Conservation (phyloP, 2,329 filamentous ascomycete species). For the Metarhizium brunneum region DNA sequence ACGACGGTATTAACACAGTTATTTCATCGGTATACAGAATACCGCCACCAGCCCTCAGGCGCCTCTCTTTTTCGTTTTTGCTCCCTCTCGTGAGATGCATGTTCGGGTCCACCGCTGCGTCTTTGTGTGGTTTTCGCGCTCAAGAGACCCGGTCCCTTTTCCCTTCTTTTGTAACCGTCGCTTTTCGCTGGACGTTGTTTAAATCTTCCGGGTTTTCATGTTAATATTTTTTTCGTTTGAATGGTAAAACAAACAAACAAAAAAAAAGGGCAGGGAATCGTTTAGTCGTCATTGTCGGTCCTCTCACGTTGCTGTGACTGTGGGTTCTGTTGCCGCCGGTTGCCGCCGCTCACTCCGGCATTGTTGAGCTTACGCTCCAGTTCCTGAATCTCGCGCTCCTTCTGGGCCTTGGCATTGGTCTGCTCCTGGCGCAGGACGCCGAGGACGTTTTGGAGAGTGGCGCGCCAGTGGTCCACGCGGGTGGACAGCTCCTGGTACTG, state of each 20-base stretch:
- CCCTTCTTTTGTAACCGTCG: background rate
- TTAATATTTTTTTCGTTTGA: background rate
- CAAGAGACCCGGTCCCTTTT: background rate
- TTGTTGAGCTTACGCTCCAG: slow-evolving; percentile 56
- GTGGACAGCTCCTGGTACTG: slow-evolving; percentile 95
- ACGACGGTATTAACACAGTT: background rate
- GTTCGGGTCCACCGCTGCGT: background rate
- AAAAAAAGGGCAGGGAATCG: background rate
- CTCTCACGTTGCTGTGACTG: slow-evolving; percentile 32
- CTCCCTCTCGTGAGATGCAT: background rate
- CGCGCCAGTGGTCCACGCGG: slow-evolving; percentile 83
- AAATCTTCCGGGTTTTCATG: background rate
- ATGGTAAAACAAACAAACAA: background rate
- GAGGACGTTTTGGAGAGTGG: slow-evolving; percentile 70
- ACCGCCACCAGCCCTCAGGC: background rate
- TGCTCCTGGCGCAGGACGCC: slow-evolving; percentile 72
- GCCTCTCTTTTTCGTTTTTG: slow-evolving; percentile 10
- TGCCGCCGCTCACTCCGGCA: slow-evolving; percentile 24
- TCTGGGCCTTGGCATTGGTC: slow-evolving; percentile 65
- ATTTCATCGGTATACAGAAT: background rate
- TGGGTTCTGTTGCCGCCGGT: slow-evolving; percentile 17
- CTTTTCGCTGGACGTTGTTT: no score
- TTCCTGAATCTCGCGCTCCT: slow-evolving; percentile 68
- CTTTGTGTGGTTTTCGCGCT: background rate
- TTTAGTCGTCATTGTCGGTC: slow-evolving; percentile 49